Conservation (phyloP, 164 flowering plant genomes). For the Sedum album region DNA sequence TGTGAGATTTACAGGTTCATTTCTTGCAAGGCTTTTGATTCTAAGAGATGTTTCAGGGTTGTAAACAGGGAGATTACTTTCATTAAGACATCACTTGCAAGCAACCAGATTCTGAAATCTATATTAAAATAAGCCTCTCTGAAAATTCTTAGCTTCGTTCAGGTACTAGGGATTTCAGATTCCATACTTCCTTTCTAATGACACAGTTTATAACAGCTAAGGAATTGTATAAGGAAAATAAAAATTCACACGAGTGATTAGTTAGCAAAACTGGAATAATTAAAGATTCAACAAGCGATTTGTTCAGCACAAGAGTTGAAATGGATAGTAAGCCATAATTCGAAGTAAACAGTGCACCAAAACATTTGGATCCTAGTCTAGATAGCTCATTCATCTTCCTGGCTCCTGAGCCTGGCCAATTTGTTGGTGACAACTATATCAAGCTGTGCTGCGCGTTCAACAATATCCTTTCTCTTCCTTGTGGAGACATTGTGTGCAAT, state of each 20-base stretch:
- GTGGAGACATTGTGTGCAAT: conserved; percentile 51
- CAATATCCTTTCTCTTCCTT: conserved; percentile 40
- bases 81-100: conserved; percentile 25
- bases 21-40: conserved; percentile 45
- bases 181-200: too few relatives aligned
- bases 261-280: too few relatives aligned
- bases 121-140: too few relatives aligned
- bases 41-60: conserved; percentile 28
- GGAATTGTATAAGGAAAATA: too few relatives aligned
- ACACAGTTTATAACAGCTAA: too few relatives aligned
- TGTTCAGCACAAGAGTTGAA: not conserved
- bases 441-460: conserved; percentile 46
- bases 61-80: conserved; percentile 32
- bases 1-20: conserved; percentile 54
- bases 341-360: not conserved
- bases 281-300: not conserved
- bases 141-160: not conserved
- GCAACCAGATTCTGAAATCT: conserved; percentile 16
- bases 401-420: conserved; percentile 50
- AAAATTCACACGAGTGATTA: too few relatives aligned
- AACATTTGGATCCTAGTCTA: not conserved
- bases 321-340: not conserved
- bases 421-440: conserved; percentile 51
- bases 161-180: too few relatives aligned
- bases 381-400: conserved; percentile 37